Evolutionary conservation across 805 yeast species (phyloP).

Genomic region (Pichia kluyveri): DNA sequence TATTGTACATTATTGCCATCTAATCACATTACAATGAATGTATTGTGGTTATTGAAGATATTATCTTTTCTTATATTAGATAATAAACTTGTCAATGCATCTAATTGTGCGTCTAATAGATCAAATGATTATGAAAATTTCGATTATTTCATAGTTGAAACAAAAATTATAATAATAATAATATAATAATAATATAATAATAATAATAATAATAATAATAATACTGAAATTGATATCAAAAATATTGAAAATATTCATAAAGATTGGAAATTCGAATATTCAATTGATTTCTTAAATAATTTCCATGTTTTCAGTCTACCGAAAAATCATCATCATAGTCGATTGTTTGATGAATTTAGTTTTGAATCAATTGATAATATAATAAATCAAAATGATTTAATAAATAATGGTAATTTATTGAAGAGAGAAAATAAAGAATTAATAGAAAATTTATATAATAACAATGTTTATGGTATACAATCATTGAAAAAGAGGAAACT

Average conservation of each 20-base stretch:
- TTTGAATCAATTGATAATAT: not conserved
- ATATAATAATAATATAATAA: not conserved
- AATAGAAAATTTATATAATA: conserved; percentile 21
- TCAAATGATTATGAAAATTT: conserved; percentile 2
- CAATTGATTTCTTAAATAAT: conserved; percentile 48
- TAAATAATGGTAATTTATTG: conserved; percentile 9
- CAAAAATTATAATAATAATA: not conserved
- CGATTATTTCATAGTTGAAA: conserved; percentile 6
- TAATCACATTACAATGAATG: not conserved
- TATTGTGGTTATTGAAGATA: not conserved
- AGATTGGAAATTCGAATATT: conserved; percentile 53
- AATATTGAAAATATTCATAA: conserved; percentile 33
- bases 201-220: not conserved
- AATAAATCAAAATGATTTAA: conserved; percentile 14
- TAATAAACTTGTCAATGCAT: not conserved
- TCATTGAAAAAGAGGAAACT: conserved; percentile 44
- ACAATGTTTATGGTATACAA: conserved; percentile 41
- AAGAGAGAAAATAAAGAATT: conserved; percentile 14
- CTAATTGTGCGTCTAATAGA: not conserved
- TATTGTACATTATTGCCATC: too few relatives aligned
- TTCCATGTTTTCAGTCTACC: conserved; percentile 59
- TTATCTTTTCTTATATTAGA: not conserved
- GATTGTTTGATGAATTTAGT: conserved; percentile 27
- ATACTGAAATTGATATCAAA: not conserved
- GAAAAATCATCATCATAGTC: conserved; percentile 28